Percentiles rank a stretch among this genome's conserved stretches.
These are phyloP conservation scores for Ehretia macrophylla DNA, from an alignment of 257 asterid species.

Conservation along the genomic window DNA sequence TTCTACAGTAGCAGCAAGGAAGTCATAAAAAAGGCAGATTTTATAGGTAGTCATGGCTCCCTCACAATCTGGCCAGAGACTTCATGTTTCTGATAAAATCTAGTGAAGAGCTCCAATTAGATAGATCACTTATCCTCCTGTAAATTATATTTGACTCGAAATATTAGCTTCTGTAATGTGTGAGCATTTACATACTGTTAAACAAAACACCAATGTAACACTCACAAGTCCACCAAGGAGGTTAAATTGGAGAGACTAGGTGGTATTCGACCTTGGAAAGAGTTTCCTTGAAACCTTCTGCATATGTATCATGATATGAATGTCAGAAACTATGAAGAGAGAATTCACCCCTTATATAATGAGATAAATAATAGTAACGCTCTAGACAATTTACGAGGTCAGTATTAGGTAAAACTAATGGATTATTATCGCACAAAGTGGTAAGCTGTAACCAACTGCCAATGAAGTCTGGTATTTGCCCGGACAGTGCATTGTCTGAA, in stretches of 20 bases:
- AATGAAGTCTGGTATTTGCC: conserved; percentile 69
- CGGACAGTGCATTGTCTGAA: conserved; percentile 58
- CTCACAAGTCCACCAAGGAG: conserved; percentile 61
- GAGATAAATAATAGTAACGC: not conserved
- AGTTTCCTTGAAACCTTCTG: conserved; percentile 82
- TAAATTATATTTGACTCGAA: conserved; percentile 7
- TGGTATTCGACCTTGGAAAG: conserved; percentile 76
- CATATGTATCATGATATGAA: conserved; percentile 5
- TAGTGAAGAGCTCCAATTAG: conserved; percentile 68
- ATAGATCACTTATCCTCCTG: conserved; percentile 81
- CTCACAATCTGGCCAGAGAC: conserved; percentile 29
- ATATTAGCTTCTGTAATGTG: conserved; percentile 12
- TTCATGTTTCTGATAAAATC: conserved; percentile 49
- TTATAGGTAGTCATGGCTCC: not conserved
- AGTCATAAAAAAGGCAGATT: not conserved
- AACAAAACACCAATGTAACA: conserved; percentile 4
- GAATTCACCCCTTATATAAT: not conserved
- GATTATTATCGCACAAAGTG: conserved; percentile 43
- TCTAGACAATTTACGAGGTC: not conserved
- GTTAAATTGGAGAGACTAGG: conserved; percentile 58
- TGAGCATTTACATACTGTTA: not conserved
- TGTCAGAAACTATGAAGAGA: conserved; percentile 8
- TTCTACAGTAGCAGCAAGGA: conserved; percentile 5
- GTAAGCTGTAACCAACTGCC: conserved; percentile 57
- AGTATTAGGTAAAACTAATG: not conserved